A percentile compares a stretch with the other conserved stretches of the same genome.
Evolutionary conservation across 805 yeast genomes (phyloP).

Genomic region (Candida caryicola): DNA sequence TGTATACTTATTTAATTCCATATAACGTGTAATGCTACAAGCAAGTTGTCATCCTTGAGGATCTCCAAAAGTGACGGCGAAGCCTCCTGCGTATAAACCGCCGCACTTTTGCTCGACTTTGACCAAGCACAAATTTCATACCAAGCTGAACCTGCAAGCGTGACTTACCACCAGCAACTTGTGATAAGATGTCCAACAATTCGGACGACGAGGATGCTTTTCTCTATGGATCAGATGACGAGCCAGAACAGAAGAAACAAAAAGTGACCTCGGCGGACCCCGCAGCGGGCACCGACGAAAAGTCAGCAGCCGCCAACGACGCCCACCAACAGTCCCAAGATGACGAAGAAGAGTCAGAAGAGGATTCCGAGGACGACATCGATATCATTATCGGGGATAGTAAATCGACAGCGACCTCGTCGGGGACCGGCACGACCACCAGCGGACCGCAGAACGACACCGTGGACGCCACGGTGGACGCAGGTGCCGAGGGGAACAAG

Average conservation of each 20-base stretch:
- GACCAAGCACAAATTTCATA: no score
- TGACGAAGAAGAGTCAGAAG: slow-evolving; percentile 43
- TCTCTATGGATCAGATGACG: slow-evolving; percentile 57
- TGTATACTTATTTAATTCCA: slow-evolving; percentile 7
- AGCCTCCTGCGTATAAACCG: no score
- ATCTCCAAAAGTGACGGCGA: no score
- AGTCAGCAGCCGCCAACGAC: slow-evolving; percentile 16
- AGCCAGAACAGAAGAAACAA: slow-evolving; percentile 27
- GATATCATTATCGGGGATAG: slow-evolving; percentile 71
- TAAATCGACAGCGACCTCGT: slow-evolving; percentile 14
- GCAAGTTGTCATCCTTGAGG: no score
- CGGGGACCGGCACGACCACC: slow-evolving; percentile 22
- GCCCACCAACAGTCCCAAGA: slow-evolving; percentile 20
- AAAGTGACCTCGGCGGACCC: slow-evolving; percentile 23
- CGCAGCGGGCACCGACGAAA: slow-evolving; percentile 11
- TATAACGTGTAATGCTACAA: not conserved
- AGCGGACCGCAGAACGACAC: slow-evolving; percentile 29
- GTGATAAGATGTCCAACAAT: slow-evolving; percentile 9
- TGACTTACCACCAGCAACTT: not conserved
- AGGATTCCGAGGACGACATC: slow-evolving; percentile 63
- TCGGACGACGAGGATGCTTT: slow-evolving; percentile 68
- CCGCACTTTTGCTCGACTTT: no score
- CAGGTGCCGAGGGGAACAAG: slow-evolving; percentile 19
- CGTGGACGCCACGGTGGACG: slow-evolving; percentile 22
- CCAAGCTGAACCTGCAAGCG: no score